Evolutionary conservation across 192 early-diverging fungal genomes (phyloP).

Genomic region (Podila epicladia): DNA sequence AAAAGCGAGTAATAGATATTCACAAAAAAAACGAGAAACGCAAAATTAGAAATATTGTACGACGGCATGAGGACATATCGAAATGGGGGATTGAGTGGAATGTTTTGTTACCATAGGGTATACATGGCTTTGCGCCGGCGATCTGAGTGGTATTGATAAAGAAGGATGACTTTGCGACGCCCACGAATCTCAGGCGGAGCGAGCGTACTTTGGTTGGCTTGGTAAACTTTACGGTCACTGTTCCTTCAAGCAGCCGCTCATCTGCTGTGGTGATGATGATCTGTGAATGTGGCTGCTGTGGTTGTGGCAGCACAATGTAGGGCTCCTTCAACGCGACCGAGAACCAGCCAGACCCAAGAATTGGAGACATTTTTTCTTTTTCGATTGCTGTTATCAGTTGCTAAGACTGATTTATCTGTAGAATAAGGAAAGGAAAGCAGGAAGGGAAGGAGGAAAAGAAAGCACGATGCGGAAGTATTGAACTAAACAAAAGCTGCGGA

Average conservation of each 20-base stretch:
- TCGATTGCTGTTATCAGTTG: background rate
- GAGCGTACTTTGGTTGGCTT: slow-evolving; percentile 14
- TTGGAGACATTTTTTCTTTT: background rate
- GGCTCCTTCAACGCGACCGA: slow-evolving; percentile 3
- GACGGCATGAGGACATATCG: too few relatives aligned
- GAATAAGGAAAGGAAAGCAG: too few relatives aligned
- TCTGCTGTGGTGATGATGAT: background rate
- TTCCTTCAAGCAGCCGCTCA: background rate
- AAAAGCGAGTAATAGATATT: too few relatives aligned
- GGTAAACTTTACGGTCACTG: background rate
- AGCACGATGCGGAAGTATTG: too few relatives aligned
- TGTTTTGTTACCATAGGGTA: background rate
- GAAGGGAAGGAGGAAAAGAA: too few relatives aligned
- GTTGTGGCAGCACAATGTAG: slow-evolving; percentile 4
- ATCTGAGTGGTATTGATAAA: slow-evolving; percentile 7
- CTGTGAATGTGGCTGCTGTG: background rate
- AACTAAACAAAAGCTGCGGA: too few relatives aligned
- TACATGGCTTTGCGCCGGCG: slow-evolving; percentile 3
- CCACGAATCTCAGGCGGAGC: slow-evolving; percentile 3
- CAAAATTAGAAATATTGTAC: too few relatives aligned
- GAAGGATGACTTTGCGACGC: slow-evolving; percentile 1
- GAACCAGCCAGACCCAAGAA: background rate
- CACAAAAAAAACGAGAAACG: too few relatives aligned
- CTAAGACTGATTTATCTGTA: background rate
- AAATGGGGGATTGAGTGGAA: background rate